phyloP scores from a whole-genome alignment of 1,139 yeast genomes.

The Zhuliangozyma parablackwelliae region DNA sequence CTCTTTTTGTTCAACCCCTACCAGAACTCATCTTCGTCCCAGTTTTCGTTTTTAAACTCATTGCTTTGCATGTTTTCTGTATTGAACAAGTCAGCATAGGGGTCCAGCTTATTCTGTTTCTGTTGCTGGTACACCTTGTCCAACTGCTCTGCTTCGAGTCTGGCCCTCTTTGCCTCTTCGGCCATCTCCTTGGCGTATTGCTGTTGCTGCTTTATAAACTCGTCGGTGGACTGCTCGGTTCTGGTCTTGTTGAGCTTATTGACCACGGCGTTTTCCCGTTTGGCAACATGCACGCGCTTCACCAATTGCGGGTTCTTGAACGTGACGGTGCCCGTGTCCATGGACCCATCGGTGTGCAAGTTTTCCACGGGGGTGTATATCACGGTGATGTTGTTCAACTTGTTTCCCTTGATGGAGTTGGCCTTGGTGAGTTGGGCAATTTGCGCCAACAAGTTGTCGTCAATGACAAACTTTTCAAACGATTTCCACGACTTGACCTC shows the following conservation, averaged over 20 bases:
- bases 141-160: slow-evolving; percentile 23
- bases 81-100: slow-evolving; percentile 57
- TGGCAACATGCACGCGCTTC: slow-evolving; percentile 50
- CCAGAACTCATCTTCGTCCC: slow-evolving; percentile 67
- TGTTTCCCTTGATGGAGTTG: slow-evolving; percentile 75
- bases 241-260: slow-evolving; percentile 68
- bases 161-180: slow-evolving; percentile 30
- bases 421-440: slow-evolving; percentile 78
- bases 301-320: slow-evolving; percentile 56
- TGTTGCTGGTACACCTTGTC: slow-evolving; percentile 20
- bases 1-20: slow-evolving; percentile 11
- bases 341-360: slow-evolving; percentile 62
- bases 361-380: slow-evolving; percentile 78
- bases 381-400: slow-evolving; percentile 62
- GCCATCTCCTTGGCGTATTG: slow-evolving; percentile 33
- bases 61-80: slow-evolving; percentile 45
- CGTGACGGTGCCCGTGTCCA: slow-evolving; percentile 84
- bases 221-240: slow-evolving; percentile 42
- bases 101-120: slow-evolving; percentile 35
- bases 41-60: slow-evolving; percentile 53
- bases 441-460: slow-evolving; percentile 50
- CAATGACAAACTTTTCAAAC: slow-evolving; percentile 40
- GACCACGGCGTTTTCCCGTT: slow-evolving; percentile 58
- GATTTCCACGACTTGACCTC: slow-evolving; percentile 25
- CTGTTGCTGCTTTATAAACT: slow-evolving; percentile 44